These are phyloP conservation scores for Monosporascus sp. DNA, from an alignment of 2,329 filamentous ascomycete species.

Conservation along the genomic window DNA sequence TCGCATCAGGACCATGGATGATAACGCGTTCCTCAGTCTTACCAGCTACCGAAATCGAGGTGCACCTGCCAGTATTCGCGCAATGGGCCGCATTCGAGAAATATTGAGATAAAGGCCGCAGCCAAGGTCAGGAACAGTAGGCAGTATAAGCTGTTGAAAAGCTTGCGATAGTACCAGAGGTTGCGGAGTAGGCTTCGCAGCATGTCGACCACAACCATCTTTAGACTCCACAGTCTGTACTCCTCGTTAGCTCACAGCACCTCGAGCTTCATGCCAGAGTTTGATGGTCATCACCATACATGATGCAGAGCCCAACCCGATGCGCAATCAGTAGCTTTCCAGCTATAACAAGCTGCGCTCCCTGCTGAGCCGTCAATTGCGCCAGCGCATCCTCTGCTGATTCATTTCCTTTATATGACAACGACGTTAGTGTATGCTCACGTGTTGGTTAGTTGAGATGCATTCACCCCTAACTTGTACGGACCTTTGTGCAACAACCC, in stretches of 20 bases:
- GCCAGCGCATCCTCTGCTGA: neutral
- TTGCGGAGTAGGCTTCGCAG: neutral
- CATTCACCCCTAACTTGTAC: neutral
- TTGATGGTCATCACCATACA: slow-evolving; percentile 3
- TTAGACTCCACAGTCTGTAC: slow-evolving; percentile 12
- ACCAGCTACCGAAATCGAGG: neutral
- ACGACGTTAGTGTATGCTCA: neutral
- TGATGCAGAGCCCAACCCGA: slow-evolving; percentile 3
- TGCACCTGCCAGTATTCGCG: slow-evolving; percentile 8
- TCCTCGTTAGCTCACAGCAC: too few species aligned
- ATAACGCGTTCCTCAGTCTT: neutral
- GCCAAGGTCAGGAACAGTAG: slow-evolving; percentile 7
- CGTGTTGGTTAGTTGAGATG: neutral
- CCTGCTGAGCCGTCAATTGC: neutral
- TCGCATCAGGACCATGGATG: neutral
- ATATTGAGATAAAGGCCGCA: slow-evolving; percentile 8
- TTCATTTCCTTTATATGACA: neutral
- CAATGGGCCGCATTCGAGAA: slow-evolving; percentile 11
- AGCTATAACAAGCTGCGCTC: slow-evolving; percentile 1
- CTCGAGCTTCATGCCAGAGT: neutral
- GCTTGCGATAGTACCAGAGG: neutral
- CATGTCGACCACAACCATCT: slow-evolving; percentile 10
- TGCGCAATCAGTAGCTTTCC: slow-evolving; percentile 6
- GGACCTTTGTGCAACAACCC: neutral
- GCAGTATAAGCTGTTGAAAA: slow-evolving; percentile 1